These are phyloP conservation scores for Vanilla planifolia DNA, from an alignment of 106 monocot species.

Conservation along the genomic window DNA sequence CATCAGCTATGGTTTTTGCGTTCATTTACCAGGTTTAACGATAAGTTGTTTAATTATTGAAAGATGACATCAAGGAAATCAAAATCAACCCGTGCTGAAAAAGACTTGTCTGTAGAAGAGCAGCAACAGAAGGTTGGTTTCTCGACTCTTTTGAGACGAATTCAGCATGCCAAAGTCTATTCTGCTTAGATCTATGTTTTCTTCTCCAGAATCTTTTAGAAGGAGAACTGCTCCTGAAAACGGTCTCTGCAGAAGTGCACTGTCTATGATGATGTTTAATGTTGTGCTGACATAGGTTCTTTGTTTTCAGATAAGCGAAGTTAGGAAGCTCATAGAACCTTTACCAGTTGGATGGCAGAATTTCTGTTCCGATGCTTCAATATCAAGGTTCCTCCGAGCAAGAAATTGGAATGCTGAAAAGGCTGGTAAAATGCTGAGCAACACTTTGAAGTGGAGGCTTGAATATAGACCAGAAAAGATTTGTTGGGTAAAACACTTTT, in stretches of 20 bases:
- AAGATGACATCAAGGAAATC: constrained; percentile 25
- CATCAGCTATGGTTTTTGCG: no score
- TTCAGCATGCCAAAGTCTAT: constrained; percentile 8
- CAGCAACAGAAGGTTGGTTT: constrained; percentile 33
- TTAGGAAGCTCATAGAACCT: constrained; percentile 22
- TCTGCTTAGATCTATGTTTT: not conserved
- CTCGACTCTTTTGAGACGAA: not conserved
- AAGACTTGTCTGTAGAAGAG: constrained; percentile 17
- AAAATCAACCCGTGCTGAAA: constrained; percentile 16
- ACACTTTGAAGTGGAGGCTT: constrained; percentile 40
- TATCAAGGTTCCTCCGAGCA: constrained; percentile 38
- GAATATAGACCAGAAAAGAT: constrained; percentile 39
- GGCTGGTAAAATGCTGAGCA: constrained; percentile 45
- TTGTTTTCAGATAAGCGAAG: constrained; percentile 32
- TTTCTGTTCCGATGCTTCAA: constrained; percentile 42
- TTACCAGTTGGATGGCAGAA: constrained; percentile 18
- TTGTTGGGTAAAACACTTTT: constrained; percentile 22
- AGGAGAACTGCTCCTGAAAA: no score
- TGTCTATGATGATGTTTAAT: not conserved
- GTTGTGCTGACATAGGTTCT: not conserved
- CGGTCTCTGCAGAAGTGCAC: not conserved
- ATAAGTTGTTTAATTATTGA: not conserved
- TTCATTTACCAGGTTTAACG: constrained; percentile 8
- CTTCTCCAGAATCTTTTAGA: not conserved
- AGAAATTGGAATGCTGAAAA: constrained; percentile 46